Percentiles rank a stretch among this genome's conserved stretches.
These are phyloP conservation scores for Durusdinium trenchii DNA, from an alignment of 73 alveolate genomes.

Conservation along the genomic window DNA sequence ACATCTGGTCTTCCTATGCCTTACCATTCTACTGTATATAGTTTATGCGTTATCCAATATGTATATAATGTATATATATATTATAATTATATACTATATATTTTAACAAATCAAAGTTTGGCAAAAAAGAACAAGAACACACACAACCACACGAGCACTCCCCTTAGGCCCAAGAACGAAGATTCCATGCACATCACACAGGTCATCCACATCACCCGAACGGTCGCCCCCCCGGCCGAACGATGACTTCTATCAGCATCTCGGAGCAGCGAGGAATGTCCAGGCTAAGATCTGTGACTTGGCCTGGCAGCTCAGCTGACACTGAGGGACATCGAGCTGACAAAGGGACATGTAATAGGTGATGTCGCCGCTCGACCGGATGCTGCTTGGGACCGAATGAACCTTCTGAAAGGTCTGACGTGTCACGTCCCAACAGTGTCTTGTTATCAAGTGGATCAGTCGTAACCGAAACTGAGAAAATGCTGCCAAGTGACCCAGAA, in stretches of 20 bases:
- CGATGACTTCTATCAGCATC: conserved; percentile 91
- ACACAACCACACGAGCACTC: not conserved
- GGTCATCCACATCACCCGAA: not conserved
- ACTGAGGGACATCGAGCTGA: not conserved
- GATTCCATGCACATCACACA: not conserved
- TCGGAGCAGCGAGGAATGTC: conserved; percentile 72
- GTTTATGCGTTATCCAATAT: not conserved
- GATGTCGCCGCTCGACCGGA: not conserved
- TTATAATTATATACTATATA: too few species aligned
- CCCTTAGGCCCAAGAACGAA: not conserved
- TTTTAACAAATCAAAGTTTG: not conserved
- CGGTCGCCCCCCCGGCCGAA: not conserved
- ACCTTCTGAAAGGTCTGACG: not conserved
- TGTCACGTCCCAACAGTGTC: not conserved
- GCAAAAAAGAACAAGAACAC: not conserved
- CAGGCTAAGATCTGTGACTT: conserved; percentile 72
- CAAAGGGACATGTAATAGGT: not conserved
- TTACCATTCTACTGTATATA: too few species aligned
- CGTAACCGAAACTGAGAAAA: too few species aligned
- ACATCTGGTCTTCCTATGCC: too few species aligned
- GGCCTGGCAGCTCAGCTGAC: conserved; percentile 29
- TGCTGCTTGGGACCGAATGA: not conserved
- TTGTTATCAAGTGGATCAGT: not conserved
- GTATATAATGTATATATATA: too few species aligned
- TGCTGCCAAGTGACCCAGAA: conserved; percentile 47